A percentile compares a stretch with the other conserved stretches of the same genome.
These are phyloP conservation scores for Scheffersomyces insectosa DNA, from an alignment of 1,139 yeast genomes.

Conservation along the genomic window DNA sequence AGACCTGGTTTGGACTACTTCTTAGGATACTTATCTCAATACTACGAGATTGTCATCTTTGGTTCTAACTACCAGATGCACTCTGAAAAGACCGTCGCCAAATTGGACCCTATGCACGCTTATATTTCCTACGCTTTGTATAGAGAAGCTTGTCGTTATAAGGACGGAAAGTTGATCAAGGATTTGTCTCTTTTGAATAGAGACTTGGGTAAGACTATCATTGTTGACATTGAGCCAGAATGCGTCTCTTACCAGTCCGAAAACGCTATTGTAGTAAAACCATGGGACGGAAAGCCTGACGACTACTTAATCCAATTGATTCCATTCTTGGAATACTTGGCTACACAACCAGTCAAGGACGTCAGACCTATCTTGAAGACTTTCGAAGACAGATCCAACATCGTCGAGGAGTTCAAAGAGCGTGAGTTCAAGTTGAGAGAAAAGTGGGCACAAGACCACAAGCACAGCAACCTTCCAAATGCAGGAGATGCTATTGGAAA, in stretches of 20 bases:
- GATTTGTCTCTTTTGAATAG: conserved; percentile 89
- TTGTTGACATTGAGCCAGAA: conserved; percentile 76
- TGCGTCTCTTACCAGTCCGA: conserved; percentile 85
- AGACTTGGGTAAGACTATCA: conserved; percentile 77
- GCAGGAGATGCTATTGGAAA: conserved; percentile 55
- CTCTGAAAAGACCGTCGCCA: conserved; percentile 80
- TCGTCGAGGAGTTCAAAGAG: conserved; percentile 71
- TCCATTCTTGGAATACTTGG: conserved; percentile 92
- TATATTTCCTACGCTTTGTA: conserved; percentile 83
- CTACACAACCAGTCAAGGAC: conserved; percentile 87
- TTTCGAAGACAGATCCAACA: conserved; percentile 59
- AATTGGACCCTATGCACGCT: conserved; percentile 91
- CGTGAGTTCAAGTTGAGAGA: conserved; percentile 78
- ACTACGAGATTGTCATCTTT: conserved; percentile 92
- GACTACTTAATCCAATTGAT: conserved; percentile 77
- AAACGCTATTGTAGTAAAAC: conserved; percentile 77
- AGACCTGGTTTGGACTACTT: conserved; percentile 98
- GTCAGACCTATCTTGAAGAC: conserved; percentile 85
- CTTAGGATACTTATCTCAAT: conserved; percentile 89
- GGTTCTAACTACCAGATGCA: conserved; percentile 83
- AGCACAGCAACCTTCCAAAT: conserved; percentile 37
- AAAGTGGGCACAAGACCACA: conserved; percentile 65
- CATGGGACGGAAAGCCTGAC: conserved; percentile 87
- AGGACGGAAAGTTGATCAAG: conserved; percentile 83
- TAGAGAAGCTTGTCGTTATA: conserved; percentile 89